Conservation (phyloP, 2,329 filamentous ascomycete genomes). For the Penicillium sp. region DNA sequence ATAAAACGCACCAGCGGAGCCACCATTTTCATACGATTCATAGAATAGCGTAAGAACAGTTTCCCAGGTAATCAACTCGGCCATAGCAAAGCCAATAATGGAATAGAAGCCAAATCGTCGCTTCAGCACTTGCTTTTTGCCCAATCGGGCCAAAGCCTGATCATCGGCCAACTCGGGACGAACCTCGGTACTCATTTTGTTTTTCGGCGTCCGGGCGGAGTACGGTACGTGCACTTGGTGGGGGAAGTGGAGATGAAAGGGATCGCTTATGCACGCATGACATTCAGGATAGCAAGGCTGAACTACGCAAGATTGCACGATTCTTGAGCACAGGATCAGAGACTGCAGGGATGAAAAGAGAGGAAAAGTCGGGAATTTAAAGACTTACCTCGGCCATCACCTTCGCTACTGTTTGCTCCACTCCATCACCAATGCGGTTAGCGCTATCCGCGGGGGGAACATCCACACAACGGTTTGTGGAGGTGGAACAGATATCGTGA, state of each 20-base stretch:
- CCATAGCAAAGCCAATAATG: slow-evolving; percentile 47
- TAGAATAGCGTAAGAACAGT: slow-evolving; percentile 47
- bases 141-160: slow-evolving; percentile 42
- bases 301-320: neutral
- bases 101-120: slow-evolving; percentile 46
- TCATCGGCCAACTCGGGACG: slow-evolving; percentile 27
- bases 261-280: slow-evolving; percentile 9
- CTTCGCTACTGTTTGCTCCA: slow-evolving; percentile 8
- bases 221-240: neutral
- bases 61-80: slow-evolving; percentile 49
- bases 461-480: slow-evolving; percentile 7
- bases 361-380: slow-evolving; percentile 1
- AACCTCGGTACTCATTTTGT: slow-evolving; percentile 7
- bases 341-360: neutral
- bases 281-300: neutral
- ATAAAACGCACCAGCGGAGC: slow-evolving; percentile 52
- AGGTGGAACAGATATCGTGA: neutral
- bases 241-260: neutral
- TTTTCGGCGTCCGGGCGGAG: neutral
- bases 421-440: slow-evolving; percentile 5
- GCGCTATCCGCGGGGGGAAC: neutral
- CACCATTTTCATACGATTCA: slow-evolving; percentile 46
- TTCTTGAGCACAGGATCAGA: neutral
- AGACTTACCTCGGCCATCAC: slow-evolving; percentile 5
- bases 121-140: slow-evolving; percentile 49